phyloP scores from a whole-genome alignment of 768 basidiomycete species.

The Lactarius akahatsu region DNA sequence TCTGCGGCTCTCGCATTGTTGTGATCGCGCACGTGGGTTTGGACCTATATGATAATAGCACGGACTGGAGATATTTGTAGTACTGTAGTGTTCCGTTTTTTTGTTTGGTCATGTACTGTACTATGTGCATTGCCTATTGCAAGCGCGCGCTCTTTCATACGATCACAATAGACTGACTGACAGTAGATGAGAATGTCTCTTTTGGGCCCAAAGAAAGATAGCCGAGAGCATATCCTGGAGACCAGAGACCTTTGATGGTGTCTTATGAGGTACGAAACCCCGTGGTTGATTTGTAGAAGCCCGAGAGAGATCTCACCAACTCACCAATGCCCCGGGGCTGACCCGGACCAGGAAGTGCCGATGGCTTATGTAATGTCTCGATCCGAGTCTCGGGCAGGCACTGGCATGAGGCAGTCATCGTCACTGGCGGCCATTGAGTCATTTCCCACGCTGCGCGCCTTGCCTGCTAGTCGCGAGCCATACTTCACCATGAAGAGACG shows the following conservation, averaged over 20 bases:
- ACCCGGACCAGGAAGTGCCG: too few species aligned
- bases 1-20: constrained; percentile 8
- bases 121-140: neutral
- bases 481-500: constrained; percentile 20
- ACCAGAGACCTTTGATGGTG: neutral
- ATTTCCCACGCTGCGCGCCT: too few species aligned
- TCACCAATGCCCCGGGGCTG: neutral
- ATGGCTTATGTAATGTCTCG: neutral
- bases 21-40: neutral
- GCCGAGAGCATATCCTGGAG: neutral
- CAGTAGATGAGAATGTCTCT: neutral
- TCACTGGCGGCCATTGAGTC: too few species aligned
- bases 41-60: neutral
- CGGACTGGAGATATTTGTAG: neutral
- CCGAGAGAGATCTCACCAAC: neutral
- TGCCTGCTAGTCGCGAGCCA: neutral
- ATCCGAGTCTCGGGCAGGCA: neutral
- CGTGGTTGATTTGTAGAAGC: neutral
- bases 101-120: neutral
- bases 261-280: neutral
- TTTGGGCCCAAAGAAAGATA: neutral
- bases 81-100: neutral
- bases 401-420: too few species aligned
- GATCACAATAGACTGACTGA: neutral
- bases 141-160: neutral